Percentiles rank a stretch among this genome's conserved stretches.
Conservation (phyloP, 108 stramenopile species). For the Cyclotella atomus region DNA sequence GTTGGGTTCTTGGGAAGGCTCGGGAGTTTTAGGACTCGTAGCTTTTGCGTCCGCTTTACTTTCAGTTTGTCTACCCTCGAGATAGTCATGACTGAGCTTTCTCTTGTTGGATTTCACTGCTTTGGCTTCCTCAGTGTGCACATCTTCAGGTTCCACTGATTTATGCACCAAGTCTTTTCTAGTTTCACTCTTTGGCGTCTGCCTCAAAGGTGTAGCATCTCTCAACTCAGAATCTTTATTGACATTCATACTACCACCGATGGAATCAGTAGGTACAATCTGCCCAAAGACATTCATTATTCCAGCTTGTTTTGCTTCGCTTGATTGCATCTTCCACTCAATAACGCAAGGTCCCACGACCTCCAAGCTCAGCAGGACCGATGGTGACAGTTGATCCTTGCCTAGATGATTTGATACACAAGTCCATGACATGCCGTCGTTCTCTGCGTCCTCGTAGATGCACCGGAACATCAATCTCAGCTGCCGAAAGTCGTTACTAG, state of each 20-base stretch:
- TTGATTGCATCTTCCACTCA: conserved; percentile 10
- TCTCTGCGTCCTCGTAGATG: conserved; percentile 7
- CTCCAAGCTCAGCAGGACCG: conserved; percentile 22
- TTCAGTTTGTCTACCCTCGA: neutral
- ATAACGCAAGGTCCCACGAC: conserved; percentile 35
- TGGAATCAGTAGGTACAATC: conserved; percentile 17
- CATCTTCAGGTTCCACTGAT: neutral
- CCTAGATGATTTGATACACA: conserved; percentile 26
- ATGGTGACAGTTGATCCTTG: conserved; percentile 1
- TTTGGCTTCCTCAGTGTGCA: neutral
- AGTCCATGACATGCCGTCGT: conserved; percentile 13
- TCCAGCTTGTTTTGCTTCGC: neutral
- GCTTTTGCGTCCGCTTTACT: neutral
- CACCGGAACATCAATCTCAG: conserved; percentile 25
- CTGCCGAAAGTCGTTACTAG: neutral
- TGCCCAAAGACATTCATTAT: conserved; percentile 42
- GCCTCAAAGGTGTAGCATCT: neutral
- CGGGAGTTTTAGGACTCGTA: no score
- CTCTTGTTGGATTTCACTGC: conserved; percentile 5
- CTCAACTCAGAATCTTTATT: neutral
- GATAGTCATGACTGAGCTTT: conserved; percentile 12
- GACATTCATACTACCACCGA: neutral
- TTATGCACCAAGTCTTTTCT: neutral
- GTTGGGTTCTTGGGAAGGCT: neutral
- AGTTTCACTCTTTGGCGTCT: neutral